Evolutionary conservation across 371 early-diverging fungal species (phyloP).

Genomic region (Haplosporangium sp.): DNA sequence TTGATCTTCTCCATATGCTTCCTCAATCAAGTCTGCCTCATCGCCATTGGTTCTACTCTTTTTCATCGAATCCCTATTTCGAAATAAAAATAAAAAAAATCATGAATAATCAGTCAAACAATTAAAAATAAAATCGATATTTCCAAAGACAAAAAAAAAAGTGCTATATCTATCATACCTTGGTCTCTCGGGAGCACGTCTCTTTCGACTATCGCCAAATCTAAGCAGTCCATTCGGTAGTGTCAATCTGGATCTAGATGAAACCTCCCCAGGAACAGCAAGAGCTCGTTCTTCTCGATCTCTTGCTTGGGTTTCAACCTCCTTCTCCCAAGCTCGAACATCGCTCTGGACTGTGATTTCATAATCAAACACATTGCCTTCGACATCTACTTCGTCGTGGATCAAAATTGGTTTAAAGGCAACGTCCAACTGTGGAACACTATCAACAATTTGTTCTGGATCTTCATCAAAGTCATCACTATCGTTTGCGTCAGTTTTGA

Average conservation of each 20-base stretch:
- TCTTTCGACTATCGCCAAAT: slow-evolving; percentile 31
- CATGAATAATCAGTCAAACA: background rate
- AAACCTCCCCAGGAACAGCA: background rate
- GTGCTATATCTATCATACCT: slow-evolving; percentile 6
- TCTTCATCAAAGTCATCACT: background rate
- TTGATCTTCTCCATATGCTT: background rate
- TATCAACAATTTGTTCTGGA: background rate
- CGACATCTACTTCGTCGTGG: slow-evolving; percentile 39
- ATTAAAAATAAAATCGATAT: background rate
- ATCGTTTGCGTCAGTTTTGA: background rate
- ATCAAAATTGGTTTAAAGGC: slow-evolving; percentile 30
- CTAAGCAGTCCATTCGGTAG: background rate
- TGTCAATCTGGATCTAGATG: background rate
- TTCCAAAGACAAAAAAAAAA: background rate
- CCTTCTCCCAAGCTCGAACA: slow-evolving; percentile 23
- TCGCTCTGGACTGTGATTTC: slow-evolving; percentile 16
- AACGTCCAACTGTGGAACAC: background rate
- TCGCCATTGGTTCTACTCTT: background rate
- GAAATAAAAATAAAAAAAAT: background rate
- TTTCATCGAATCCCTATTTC: slow-evolving; percentile 3
- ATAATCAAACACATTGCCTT: slow-evolving; percentile 29
- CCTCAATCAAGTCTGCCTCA: background rate
- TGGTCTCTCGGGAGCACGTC: slow-evolving; percentile 25
- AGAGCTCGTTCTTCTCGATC: slow-evolving; percentile 25
- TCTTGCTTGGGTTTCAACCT: slow-evolving; percentile 9